phyloP scores from a whole-genome alignment of 371 early-diverging fungal genomes.

The Mortierella sp. region DNA sequence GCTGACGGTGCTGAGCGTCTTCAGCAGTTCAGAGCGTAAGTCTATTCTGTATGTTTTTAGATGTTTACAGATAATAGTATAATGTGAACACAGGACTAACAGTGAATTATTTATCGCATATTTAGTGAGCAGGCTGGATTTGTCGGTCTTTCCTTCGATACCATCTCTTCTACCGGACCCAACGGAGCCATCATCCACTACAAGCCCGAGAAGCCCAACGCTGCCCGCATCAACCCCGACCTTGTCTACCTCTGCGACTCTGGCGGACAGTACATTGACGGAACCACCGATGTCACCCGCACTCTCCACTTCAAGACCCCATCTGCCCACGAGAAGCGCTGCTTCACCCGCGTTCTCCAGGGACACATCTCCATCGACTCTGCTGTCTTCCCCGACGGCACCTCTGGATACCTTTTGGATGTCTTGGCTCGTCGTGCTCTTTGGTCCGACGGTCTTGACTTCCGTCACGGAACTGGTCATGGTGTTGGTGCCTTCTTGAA shows the following conservation, averaged over 20 bases:
- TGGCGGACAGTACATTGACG: conserved; percentile 98
- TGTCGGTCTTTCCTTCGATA: conserved; percentile 96
- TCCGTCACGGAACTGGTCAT: conserved; percentile 99
- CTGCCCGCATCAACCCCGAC: conserved; percentile 75
- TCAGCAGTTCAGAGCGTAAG: conserved; percentile 55
- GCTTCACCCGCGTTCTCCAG: conserved; percentile 98
- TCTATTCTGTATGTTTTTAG: conserved; percentile 50
- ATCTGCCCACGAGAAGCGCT: conserved; percentile 87
- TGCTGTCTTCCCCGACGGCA: conserved; percentile 91
- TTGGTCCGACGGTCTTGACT: conserved; percentile 97
- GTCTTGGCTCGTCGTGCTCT: conserved; percentile 91
- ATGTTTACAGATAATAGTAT: conserved; percentile 74
- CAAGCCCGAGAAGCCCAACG: conserved; percentile 86
- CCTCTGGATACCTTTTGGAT: conserved; percentile 91
- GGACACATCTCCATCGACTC: conserved; percentile 96
- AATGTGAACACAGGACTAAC: background rate
- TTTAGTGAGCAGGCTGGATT: conserved; percentile 75
- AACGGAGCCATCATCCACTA: conserved; percentile 99
- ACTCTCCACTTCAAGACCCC: conserved; percentile 96
- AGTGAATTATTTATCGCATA: no score
- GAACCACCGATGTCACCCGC: conserved; percentile 99
- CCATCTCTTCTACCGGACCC: conserved; percentile 96
- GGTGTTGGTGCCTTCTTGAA: conserved; percentile 99
- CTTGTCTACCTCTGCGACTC: conserved; percentile 97
- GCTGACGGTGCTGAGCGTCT: conserved; percentile 80